phyloP scores from a whole-genome alignment of 352 stramenopile genomes.

The Thraustochytrium striatum region DNA sequence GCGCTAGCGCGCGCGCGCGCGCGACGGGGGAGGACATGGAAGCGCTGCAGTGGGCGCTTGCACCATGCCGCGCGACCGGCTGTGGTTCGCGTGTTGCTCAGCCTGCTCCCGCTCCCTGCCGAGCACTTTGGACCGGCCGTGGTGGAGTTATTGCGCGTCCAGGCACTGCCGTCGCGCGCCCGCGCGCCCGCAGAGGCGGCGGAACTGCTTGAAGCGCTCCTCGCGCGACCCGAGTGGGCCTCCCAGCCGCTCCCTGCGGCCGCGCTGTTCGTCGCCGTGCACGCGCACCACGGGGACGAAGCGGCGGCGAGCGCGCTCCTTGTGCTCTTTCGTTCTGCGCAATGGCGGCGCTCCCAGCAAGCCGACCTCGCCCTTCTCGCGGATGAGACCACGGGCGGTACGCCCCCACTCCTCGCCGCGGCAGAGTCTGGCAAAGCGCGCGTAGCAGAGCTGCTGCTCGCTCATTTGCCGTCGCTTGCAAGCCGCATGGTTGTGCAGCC shows the following conservation, averaged over 20 bases:
- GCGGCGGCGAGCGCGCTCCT: no score
- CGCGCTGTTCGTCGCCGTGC: background rate
- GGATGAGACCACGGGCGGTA: no score
- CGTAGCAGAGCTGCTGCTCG: no score
- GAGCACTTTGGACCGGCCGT: background rate
- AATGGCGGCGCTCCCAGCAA: no score
- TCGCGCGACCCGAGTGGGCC: background rate
- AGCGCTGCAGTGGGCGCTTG: constrained; percentile 1
- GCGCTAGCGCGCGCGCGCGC: background rate
- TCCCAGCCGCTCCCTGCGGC: background rate
- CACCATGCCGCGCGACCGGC: background rate
- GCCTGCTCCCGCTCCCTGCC: background rate
- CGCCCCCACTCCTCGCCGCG: no score
- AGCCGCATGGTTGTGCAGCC: no score
- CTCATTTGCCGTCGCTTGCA: no score
- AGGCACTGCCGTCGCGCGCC: background rate
- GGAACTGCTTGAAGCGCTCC: background rate
- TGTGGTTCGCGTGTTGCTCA: background rate
- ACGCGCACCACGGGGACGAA: background rate
- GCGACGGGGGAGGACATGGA: background rate
- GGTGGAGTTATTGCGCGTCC: constrained; percentile 5
- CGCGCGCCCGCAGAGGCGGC: background rate
- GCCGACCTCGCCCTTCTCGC: no score
- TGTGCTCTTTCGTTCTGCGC: no score
- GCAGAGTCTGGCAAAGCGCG: no score